Conservation (phyloP, 2,329 filamentous ascomycete genomes). For the Trichoderma endophyticum region DNA sequence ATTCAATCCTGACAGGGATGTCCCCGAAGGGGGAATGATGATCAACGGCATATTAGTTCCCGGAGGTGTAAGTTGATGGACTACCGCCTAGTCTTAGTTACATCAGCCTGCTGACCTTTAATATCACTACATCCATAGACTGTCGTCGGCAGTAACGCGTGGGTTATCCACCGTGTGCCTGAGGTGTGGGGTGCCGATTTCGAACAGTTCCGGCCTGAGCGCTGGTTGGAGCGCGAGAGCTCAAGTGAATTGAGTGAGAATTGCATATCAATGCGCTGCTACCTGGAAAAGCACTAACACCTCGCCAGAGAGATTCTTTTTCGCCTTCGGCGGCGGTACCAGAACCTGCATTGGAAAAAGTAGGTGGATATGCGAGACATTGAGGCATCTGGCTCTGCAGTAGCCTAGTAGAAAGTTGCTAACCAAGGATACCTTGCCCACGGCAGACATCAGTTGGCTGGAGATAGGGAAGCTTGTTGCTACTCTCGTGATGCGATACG, state of each 20-base stretch:
- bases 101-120: neutral
- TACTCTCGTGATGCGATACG: neutral
- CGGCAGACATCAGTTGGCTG: neutral
- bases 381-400: neutral
- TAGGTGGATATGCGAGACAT: neutral
- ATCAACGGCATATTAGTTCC: neutral
- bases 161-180: neutral
- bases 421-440: neutral
- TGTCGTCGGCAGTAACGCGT: neutral
- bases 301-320: neutral
- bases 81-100: neutral
- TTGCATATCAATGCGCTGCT: neutral
- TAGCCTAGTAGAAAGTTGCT: neutral
- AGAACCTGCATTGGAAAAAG: neutral
- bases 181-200: neutral
- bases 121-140: neutral
- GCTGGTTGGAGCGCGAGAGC: neutral
- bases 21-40: neutral
- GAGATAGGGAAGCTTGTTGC: neutral
- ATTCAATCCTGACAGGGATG: neutral
- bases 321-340: neutral
- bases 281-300: neutral
- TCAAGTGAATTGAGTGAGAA: neutral
- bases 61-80: neutral
- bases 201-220: neutral